phyloP scores from a whole-genome alignment of 1,139 yeast species.

The Scheffersomyces quercinus region DNA sequence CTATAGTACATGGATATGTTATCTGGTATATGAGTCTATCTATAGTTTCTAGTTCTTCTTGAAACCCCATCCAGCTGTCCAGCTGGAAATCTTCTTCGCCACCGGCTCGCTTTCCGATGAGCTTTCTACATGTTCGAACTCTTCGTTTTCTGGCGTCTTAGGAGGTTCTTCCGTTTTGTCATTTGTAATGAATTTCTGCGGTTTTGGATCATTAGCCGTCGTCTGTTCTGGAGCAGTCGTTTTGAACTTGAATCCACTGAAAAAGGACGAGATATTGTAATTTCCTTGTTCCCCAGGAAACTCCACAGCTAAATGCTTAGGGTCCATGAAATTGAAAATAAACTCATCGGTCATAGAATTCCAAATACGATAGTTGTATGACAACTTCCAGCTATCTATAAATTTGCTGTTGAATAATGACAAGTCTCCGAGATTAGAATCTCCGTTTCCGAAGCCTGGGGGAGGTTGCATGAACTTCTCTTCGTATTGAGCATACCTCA shows the following conservation, averaged over 20 bases:
- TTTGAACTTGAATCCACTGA: constrained; percentile 15
- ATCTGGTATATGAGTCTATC: too few species aligned
- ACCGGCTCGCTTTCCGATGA: background rate
- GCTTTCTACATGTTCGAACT: constrained; percentile 6
- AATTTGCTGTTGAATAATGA: constrained; percentile 53
- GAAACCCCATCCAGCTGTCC: constrained; percentile 16
- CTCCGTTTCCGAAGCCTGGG: constrained; percentile 39
- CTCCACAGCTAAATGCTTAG: constrained; percentile 58
- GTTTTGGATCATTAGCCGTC: constrained; percentile 3
- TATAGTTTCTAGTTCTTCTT: constrained; percentile 2
- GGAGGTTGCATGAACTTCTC: constrained; percentile 43
- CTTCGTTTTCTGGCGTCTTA: constrained; percentile 2
- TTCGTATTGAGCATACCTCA: constrained; percentile 65
- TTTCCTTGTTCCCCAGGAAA: constrained; percentile 20
- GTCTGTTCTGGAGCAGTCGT: background rate
- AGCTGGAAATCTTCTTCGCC: constrained; percentile 9
- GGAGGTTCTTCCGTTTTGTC: constrained; percentile 4
- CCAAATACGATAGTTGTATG: constrained; percentile 73
- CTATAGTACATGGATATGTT: too few species aligned
- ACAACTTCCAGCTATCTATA: constrained; percentile 62
- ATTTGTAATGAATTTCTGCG: constrained; percentile 12
- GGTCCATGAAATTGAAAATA: constrained; percentile 82
- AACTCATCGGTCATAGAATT: constrained; percentile 79
- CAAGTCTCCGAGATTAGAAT: constrained; percentile 25
- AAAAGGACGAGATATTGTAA: constrained; percentile 25